phyloP scores from a whole-genome alignment of 768 basidiomycete genomes.

The Xerocomus spinulosus region DNA sequence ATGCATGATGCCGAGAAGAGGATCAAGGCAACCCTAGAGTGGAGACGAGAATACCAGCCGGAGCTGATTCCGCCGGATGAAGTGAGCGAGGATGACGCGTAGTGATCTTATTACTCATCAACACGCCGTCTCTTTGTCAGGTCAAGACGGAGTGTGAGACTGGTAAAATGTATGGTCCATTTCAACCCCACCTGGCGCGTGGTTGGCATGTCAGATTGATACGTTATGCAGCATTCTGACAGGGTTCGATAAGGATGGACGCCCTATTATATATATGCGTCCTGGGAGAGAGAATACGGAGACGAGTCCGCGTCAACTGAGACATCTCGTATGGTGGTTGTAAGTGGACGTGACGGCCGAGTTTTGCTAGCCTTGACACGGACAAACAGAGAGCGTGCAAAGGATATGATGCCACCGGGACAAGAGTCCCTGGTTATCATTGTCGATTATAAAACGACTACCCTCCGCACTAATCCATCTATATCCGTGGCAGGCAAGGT shows the following conservation, averaged over 20 bases:
- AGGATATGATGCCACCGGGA: slow-evolving; percentile 81
- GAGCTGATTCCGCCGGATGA: slow-evolving; percentile 81
- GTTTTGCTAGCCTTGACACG: slow-evolving; percentile 6
- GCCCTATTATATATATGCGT: slow-evolving; percentile 87
- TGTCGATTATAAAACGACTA: slow-evolving; percentile 82
- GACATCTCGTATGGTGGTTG: slow-evolving; percentile 85
- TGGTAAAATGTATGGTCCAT: slow-evolving; percentile 71
- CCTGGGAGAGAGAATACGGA: slow-evolving; percentile 85
- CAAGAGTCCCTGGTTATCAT: slow-evolving; percentile 81
- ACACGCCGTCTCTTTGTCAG: slow-evolving; percentile 17
- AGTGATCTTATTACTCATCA: not conserved
- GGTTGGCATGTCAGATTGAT: not conserved
- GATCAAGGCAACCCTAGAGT: slow-evolving; percentile 73
- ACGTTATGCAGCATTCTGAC: slow-evolving; percentile 57
- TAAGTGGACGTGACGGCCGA: slow-evolving; percentile 36
- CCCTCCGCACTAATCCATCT: slow-evolving; percentile 79
- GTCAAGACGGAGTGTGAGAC: slow-evolving; percentile 77
- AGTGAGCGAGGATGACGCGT: slow-evolving; percentile 26
- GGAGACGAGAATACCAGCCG: slow-evolving; percentile 81
- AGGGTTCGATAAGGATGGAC: slow-evolving; percentile 80
- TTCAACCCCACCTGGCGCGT: not conserved
- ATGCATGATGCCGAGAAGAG: slow-evolving; percentile 71
- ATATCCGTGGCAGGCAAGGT: slow-evolving; percentile 75
- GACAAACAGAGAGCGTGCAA: slow-evolving; percentile 71
- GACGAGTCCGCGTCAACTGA: slow-evolving; percentile 68